phyloP scores from a whole-genome alignment of 2,329 filamentous ascomycete genomes.

The Ceratocystis eucalypticola region DNA sequence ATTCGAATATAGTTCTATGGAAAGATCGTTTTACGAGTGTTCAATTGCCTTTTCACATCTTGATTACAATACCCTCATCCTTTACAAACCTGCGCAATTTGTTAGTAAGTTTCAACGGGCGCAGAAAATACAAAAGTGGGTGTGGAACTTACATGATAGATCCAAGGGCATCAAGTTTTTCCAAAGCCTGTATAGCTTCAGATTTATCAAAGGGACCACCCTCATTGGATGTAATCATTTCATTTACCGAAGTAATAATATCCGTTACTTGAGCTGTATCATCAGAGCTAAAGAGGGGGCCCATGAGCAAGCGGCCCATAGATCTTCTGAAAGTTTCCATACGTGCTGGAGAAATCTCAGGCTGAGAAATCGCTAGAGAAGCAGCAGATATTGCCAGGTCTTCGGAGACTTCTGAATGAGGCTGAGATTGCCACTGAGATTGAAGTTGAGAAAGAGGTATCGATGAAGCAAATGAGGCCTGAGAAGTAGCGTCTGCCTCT shows the following conservation, averaged over 20 bases:
- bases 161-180: conserved; percentile 53
- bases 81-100: conserved; percentile 34
- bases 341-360: conserved; percentile 46
- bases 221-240: conserved; percentile 40
- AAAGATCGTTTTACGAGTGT: neutral
- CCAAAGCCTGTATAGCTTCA: conserved; percentile 66
- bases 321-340: conserved; percentile 63
- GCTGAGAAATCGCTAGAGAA: conserved; percentile 30
- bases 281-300: conserved; percentile 63
- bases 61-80: conserved; percentile 54
- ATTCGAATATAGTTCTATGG: neutral
- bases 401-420: conserved; percentile 27
- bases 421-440: conserved; percentile 21
- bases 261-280: conserved; percentile 66
- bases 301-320: conserved; percentile 71
- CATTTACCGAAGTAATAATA: conserved; percentile 69
- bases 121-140: neutral
- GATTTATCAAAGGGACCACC: conserved; percentile 50
- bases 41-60: conserved; percentile 37
- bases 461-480: conserved; percentile 64
- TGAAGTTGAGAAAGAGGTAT: conserved; percentile 58
- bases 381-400: conserved; percentile 31
- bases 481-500: conserved; percentile 19
- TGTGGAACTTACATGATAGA: conserved; percentile 66
- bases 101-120: neutral